These are phyloP conservation scores for Trapa incisa DNA, from an alignment of 345 rosid species.

Conservation along the genomic window DNA sequence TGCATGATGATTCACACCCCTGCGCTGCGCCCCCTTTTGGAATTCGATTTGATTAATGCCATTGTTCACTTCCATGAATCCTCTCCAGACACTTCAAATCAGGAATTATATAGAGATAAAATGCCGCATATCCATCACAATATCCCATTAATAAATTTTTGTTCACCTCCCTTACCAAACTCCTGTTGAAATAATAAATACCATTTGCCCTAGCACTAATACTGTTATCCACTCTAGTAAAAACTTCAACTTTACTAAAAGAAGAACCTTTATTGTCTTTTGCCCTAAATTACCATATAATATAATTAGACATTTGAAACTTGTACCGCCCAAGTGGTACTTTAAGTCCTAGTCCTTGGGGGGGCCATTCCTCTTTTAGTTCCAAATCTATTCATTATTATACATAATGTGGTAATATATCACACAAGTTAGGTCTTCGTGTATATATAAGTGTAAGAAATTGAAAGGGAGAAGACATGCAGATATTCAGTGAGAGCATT, in stretches of 20 bases:
- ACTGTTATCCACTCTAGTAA: not conserved
- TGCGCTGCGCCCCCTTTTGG: not conserved
- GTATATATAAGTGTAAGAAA: not conserved
- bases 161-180: no score
- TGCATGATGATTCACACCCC: not conserved
- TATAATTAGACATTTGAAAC: not conserved
- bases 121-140: not conserved
- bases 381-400: no score
- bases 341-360: not conserved
- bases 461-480: slow-evolving; percentile 17
- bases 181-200: no score
- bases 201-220: no score
- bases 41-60: not conserved
- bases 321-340: slow-evolving; percentile 1
- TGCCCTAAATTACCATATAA: not conserved
- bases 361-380: not conserved
- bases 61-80: slow-evolving; percentile 1
- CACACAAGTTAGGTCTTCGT: not conserved
- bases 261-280: not conserved
- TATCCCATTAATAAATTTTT: not conserved
- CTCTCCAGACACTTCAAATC: not conserved
- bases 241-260: not conserved
- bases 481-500: slow-evolving; percentile 17
- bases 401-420: not conserved
- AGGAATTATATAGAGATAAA: not conserved